A percentile compares a stretch with the other conserved stretches of the same genome.
phyloP scores from a whole-genome alignment of 306 rosid genomes.

The Fragaria nilgerrensis region DNA sequence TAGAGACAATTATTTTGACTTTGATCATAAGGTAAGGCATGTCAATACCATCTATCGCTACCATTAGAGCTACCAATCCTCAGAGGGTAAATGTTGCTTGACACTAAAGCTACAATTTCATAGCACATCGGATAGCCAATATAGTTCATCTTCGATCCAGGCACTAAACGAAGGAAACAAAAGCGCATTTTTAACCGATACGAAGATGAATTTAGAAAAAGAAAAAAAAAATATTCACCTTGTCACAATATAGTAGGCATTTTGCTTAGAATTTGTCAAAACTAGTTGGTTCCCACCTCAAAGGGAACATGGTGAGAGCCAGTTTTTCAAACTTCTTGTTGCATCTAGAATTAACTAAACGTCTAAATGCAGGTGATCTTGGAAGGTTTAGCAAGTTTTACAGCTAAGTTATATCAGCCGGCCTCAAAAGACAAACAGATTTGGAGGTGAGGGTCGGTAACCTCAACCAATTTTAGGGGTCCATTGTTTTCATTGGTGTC shows the following conservation, averaged over 20 bases:
- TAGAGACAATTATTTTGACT: background rate
- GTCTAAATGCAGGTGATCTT: background rate
- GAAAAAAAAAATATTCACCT: background rate
- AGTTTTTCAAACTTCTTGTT: constrained; percentile 1
- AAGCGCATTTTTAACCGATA: background rate
- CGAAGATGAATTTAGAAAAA: background rate
- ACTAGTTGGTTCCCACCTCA: background rate
- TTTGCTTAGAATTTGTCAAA: background rate
- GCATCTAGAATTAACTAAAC: constrained; percentile 1
- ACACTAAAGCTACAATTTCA: background rate
- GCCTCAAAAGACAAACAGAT: constrained; percentile 30
- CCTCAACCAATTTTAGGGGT: constrained; percentile 6
- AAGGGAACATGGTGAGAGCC: constrained; percentile 11
- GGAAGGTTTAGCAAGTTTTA: background rate
- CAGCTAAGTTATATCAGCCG: constrained; percentile 32
- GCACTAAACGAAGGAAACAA: background rate
- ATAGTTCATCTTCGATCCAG: background rate
- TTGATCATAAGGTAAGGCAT: background rate
- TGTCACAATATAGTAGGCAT: background rate
- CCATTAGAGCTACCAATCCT: background rate
- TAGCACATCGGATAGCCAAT: background rate
- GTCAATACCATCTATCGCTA: background rate
- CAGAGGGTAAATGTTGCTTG: background rate
- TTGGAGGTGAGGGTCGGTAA: constrained; percentile 21
- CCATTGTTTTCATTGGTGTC: constrained; percentile 14